Conservation (phyloP, 495 filamentous ascomycete species). For the Neurospora sublineolata region DNA sequence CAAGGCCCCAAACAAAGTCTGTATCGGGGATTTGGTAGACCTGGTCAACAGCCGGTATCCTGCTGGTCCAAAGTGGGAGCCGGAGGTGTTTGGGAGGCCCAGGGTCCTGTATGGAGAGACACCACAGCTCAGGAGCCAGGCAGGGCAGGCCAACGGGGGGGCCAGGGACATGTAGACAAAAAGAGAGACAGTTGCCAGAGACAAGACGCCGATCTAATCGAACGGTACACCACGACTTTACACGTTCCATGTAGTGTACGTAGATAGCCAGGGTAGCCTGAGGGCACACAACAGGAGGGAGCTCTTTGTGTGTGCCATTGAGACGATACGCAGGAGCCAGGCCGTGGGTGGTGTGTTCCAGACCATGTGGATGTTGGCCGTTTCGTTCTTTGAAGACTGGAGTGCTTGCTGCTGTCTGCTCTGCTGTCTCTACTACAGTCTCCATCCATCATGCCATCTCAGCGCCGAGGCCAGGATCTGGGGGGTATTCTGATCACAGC, state of each 20-base stretch:
- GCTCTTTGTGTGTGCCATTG: neutral
- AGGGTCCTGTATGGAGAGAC: neutral
- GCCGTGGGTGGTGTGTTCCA: neutral
- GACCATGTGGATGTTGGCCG: neutral
- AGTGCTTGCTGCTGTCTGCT: neutral
- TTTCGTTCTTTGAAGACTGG: neutral
- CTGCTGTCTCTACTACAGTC: neutral
- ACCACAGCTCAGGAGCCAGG: neutral
- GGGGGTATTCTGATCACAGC: slow-evolving; percentile 7
- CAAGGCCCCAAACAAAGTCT: neutral
- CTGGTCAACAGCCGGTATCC: neutral
- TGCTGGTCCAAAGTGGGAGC: neutral
- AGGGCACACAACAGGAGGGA: neutral
- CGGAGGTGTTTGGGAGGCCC: neutral
- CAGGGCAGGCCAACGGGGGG: neutral
- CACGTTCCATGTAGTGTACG: neutral
- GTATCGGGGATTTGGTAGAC: neutral
- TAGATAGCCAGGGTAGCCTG: neutral
- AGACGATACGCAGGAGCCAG: neutral
- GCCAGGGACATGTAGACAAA: neutral
- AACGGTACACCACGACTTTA: neutral
- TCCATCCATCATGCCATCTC: neutral
- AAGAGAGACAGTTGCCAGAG: neutral
- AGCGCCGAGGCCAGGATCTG: neutral
- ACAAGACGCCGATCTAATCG: neutral